Evolutionary conservation across 805 yeast species (phyloP).

Genomic region (Cephaloascus albidus): DNA sequence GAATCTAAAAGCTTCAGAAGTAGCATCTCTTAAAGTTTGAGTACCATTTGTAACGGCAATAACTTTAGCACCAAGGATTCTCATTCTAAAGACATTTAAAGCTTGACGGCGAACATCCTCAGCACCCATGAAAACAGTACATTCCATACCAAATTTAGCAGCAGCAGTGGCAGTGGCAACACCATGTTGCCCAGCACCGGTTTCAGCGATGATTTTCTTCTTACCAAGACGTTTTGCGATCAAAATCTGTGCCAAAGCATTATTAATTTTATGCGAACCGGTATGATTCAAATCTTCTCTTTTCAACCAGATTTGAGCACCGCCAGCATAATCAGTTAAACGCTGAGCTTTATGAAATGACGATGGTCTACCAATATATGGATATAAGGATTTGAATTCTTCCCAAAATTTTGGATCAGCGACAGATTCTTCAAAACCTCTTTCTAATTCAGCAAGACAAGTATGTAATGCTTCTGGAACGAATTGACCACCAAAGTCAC

Average conservation of each 20-base stretch:
- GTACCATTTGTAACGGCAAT: conserved; percentile 93
- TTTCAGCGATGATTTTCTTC: conserved; percentile 72
- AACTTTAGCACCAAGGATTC: conserved; percentile 92
- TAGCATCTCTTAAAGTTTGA: conserved; percentile 92
- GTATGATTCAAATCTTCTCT: conserved; percentile 93
- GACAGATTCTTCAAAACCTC: conserved; percentile 77
- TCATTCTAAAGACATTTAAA: conserved; percentile 93
- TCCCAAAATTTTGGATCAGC: conserved; percentile 92
- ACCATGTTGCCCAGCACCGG: conserved; percentile 94
- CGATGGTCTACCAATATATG: conserved; percentile 96
- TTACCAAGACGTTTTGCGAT: conserved; percentile 76
- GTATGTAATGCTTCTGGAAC: conserved; percentile 95
- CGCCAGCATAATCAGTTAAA: conserved; percentile 83
- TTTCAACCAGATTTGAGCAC: conserved; percentile 95
- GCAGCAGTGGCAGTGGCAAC: conserved; percentile 90
- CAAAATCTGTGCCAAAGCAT: conserved; percentile 75
- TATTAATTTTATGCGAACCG: conserved; percentile 82
- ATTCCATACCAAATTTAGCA: conserved; percentile 86
- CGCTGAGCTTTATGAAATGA: conserved; percentile 86
- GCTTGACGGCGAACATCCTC: conserved; percentile 99
- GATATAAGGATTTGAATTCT: conserved; percentile 75
- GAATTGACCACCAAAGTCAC: conserved; percentile 97
- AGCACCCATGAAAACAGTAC: conserved; percentile 98
- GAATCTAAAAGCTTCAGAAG: conserved; percentile 90
- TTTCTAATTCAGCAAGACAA: conserved; percentile 83